Evolutionary conservation across 2,329 filamentous ascomycete genomes (phyloP).

Genomic region (Lojkania enalia): DNA sequence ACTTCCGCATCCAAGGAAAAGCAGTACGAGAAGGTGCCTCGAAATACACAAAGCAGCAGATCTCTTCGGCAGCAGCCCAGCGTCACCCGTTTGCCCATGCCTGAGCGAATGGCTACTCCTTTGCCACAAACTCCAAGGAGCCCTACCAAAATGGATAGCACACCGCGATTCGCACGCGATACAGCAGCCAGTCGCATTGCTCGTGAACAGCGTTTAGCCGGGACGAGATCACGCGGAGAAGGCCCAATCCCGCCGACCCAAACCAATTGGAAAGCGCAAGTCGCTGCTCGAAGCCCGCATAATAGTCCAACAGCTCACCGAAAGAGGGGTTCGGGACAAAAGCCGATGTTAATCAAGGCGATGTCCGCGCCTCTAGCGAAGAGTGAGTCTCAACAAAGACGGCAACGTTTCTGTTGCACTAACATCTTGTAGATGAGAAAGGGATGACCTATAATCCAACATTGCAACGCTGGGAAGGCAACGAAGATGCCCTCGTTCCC

Average conservation of each 20-base stretch:
- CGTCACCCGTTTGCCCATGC: constrained; percentile 45
- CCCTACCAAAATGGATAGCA: constrained; percentile 55
- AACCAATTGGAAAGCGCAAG: constrained; percentile 63
- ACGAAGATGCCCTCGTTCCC: constrained; percentile 78
- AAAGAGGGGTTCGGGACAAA: constrained; percentile 60
- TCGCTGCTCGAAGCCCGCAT: constrained; percentile 55
- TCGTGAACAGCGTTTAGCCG: constrained; percentile 61
- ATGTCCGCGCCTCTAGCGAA: constrained; percentile 77
- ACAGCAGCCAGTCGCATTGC: constrained; percentile 68
- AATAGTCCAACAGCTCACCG: constrained; percentile 54
- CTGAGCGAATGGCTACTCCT: constrained; percentile 52
- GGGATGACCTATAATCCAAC: constrained; percentile 95
- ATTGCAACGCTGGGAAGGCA: constrained; percentile 91
- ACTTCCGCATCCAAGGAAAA: constrained; percentile 83
- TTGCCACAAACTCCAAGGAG: constrained; percentile 60
- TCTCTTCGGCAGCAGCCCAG: constrained; percentile 58
- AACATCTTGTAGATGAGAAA: constrained; percentile 67
- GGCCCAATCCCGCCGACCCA: constrained; percentile 57
- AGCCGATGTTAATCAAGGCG: constrained; percentile 88
- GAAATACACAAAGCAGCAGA: constrained; percentile 69
- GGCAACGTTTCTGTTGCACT: constrained; percentile 19
- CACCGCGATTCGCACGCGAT: constrained; percentile 67
- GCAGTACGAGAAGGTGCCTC: constrained; percentile 78
- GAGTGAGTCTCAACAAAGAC: constrained; percentile 58
- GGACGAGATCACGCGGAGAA: constrained; percentile 48